phyloP scores from a whole-genome alignment of 176 grass and related monocot genomes.

The Ensete ventricosum region DNA sequence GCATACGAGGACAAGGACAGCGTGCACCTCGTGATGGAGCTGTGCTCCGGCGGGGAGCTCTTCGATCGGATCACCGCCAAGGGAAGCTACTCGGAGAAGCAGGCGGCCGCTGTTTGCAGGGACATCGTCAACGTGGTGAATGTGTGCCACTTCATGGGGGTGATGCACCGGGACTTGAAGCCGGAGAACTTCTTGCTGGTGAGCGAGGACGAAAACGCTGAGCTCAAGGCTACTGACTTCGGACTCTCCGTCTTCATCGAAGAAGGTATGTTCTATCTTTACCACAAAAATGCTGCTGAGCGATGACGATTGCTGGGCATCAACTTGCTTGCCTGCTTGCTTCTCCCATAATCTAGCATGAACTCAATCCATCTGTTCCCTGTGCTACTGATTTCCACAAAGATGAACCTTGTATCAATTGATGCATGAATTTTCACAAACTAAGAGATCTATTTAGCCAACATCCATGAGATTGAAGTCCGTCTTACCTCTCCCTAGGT shows the following conservation, averaged over 20 bases:
- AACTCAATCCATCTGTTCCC: too few species aligned
- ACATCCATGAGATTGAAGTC: too few species aligned
- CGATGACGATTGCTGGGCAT: too few species aligned
- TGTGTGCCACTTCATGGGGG: conserved; percentile 40
- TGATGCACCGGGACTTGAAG: conserved; percentile 36
- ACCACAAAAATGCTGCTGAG: too few species aligned
- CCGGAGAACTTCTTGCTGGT: conserved; percentile 34
- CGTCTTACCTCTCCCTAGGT: too few species aligned
- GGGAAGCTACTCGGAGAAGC: conserved; percentile 26
- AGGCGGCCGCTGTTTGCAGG: conserved; percentile 19
- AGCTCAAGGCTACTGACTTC: conserved; percentile 32
- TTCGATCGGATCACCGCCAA: conserved; percentile 34
- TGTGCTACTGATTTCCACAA: too few species aligned
- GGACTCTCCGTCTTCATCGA: conserved; percentile 39
- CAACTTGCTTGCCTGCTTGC: too few species aligned
- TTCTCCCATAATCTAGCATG: too few species aligned
- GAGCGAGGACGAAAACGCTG: conserved; percentile 23
- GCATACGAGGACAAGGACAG: conserved; percentile 22
- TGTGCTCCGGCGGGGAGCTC: conserved; percentile 31
- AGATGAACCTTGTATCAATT: too few species aligned
- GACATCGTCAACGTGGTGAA: conserved; percentile 28
- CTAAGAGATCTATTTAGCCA: too few species aligned
- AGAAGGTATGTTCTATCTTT: conserved; percentile 9
- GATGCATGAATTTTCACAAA: too few species aligned
- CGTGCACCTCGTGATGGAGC: conserved; percentile 32